These are phyloP conservation scores for Lipomyces lipofer DNA, from an alignment of 805 yeast species.

Conservation along the genomic window DNA sequence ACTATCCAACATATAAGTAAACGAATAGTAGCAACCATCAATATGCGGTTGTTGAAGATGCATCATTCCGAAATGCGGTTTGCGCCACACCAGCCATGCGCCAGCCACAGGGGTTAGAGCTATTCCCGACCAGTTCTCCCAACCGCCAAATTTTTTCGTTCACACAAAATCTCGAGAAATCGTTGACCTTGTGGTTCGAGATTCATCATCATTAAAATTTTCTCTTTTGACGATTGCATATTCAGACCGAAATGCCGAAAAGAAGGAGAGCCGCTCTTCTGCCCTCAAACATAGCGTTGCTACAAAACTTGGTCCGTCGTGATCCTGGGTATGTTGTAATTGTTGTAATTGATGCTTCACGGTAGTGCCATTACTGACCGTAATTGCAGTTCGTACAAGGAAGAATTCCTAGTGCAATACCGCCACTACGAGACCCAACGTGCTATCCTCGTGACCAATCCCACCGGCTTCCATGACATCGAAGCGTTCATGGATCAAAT, in stretches of 20 bases:
- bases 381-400: conserved; percentile 64
- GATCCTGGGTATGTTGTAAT: conserved; percentile 63
- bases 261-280: conserved; percentile 88
- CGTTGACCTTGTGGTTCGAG: no score
- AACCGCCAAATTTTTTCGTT: no score
- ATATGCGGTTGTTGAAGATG: no score
- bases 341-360: not conserved
- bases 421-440: conserved; percentile 88
- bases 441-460: conserved; percentile 80
- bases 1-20: no score
- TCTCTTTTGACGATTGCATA: no score
- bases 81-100: no score
- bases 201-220: no score
- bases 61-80: no score
- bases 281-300: conserved; percentile 86
- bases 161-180: no score
- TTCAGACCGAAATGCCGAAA: conserved; percentile 85
- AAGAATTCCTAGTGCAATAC: conserved; percentile 90
- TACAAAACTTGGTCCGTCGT: conserved; percentile 89
- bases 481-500: conserved; percentile 78
- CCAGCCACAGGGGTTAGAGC: no score
- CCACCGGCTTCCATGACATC: conserved; percentile 56
- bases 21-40: no score
- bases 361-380: not conserved
- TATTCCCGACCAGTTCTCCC: no score